phyloP scores from a whole-genome alignment of 805 yeast genomes.

The Kazachstania viticola region DNA sequence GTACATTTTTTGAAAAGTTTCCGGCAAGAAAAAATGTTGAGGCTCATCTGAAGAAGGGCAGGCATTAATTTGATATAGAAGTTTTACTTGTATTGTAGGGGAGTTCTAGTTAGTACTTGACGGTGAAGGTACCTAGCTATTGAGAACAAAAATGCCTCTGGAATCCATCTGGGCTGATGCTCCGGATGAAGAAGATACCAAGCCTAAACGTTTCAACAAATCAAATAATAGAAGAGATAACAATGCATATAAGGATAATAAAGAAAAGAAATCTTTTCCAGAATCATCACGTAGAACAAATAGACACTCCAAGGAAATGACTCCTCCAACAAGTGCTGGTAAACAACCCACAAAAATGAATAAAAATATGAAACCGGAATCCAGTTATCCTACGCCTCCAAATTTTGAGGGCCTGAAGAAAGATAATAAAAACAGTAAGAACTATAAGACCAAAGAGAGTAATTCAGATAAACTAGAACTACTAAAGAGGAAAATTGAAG shows the following conservation, averaged over 20 bases:
- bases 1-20: too few species aligned
- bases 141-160: conserved; percentile 19
- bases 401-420: background rate
- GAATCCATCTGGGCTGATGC: conserved; percentile 24
- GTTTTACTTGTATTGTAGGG: too few species aligned
- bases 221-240: background rate
- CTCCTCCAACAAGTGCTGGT: background rate
- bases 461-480: conserved; percentile 8
- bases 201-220: background rate
- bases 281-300: too few species aligned
- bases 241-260: background rate
- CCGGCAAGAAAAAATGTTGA: too few species aligned
- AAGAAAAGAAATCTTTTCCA: too few species aligned
- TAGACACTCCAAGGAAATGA: background rate
- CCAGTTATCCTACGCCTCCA: too few species aligned
- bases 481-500: conserved; percentile 22
- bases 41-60: too few species aligned
- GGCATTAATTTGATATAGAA: too few species aligned
- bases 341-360: background rate
- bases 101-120: too few species aligned
- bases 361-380: background rate
- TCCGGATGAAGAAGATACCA: conserved; percentile 4
- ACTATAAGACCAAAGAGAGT: background rate
- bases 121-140: too few species aligned
- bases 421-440: background rate